phyloP scores from a whole-genome alignment of 2,329 filamentous ascomycete species.

The Xylaria hypoxylon region DNA sequence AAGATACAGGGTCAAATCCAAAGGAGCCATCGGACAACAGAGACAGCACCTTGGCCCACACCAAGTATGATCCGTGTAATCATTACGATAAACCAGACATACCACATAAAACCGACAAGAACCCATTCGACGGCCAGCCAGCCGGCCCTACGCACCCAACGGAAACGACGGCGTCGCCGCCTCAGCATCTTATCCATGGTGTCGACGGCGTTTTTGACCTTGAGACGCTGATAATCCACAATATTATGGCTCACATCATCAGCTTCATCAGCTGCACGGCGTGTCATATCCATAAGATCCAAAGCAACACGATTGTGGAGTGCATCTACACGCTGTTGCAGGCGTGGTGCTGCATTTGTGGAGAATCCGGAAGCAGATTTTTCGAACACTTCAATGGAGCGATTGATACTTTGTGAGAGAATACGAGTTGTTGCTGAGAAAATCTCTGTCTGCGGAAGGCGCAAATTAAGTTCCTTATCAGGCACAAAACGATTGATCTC shows the following conservation, averaged over 20 bases:
- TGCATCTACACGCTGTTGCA: conserved; percentile 61
- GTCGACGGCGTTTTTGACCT: conserved; percentile 84
- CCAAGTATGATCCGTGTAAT: conserved; percentile 75
- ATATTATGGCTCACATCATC: conserved; percentile 83
- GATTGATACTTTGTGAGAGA: conserved; percentile 60
- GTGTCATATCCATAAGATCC: conserved; percentile 71
- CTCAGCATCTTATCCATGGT: conserved; percentile 81
- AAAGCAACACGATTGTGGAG: conserved; percentile 61
- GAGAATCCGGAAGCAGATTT: conserved; percentile 70
- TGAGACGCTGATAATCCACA: conserved; percentile 79
- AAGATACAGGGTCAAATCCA: conserved; percentile 69
- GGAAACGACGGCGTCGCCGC: conserved; percentile 73
- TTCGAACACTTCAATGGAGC: conserved; percentile 67
- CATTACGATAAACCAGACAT: conserved; percentile 90
- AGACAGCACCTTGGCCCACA: conserved; percentile 68
- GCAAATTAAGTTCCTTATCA: conserved; percentile 48
- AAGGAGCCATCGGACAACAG: conserved; percentile 80
- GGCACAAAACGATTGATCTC: conserved; percentile 58
- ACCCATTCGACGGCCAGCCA: conserved; percentile 90
- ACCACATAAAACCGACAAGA: conserved; percentile 92
- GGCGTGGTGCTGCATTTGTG: conserved; percentile 65
- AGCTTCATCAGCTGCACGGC: conserved; percentile 78
- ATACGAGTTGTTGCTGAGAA: conserved; percentile 66
- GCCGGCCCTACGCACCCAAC: conserved; percentile 79
- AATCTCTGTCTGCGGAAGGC: conserved; percentile 57